Base-by-base conservation (phyloP, 2,329 filamentous ascomycete species). In the Aspergillus persii region DNA sequence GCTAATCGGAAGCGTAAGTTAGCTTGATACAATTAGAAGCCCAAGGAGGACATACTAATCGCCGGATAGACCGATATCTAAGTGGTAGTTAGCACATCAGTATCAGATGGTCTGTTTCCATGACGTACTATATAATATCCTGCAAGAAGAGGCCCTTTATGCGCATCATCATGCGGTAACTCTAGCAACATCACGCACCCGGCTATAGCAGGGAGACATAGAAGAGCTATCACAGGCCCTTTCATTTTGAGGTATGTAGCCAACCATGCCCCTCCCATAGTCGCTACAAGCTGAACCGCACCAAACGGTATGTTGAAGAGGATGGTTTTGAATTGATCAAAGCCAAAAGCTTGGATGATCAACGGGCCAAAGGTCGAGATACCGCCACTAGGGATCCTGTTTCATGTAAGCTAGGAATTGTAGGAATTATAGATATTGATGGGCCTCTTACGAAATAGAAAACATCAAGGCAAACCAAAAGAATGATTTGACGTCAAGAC, bases 281-380 rank as follows among this genome's bases (percentile, higher is more conserved):
- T 89, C 0, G 84, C 80, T 23, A 87, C 74, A 11, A 88, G 78
- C 64, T 89, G 85, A 0, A 87, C 83, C 0, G 79, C 79, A 2
- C 85, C 85, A 50, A 86, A 86, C 0, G 84, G 84, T 59, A 86
- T 85, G 61, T 86, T 86, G 70, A 86, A 84, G 0, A 86, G 74
- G 12, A 86, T 86, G 0, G 84, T 84, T 2, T 79, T 76, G 58
- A 86, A 84, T 11, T 77, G 75, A 51, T 79, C 76, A 62, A 84
- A 87, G 2, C 84, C 84, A 49, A 87, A 87, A 0, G 80, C 80
- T 30, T 83, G 74, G 47, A 87, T 79, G 59, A 87, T 86, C 6
- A 87, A 71, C 3, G 82, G 81, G 0, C 84, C 84, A 55, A 87
- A 87, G 0, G 83, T 84, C 0, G 80, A 79, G 39, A 86, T 85